Evolutionary conservation across 2,329 filamentous ascomycete species (phyloP), one percentile per base, ranked within the genome.

Genomic region (Fusarium pseudonygamai): DNA sequence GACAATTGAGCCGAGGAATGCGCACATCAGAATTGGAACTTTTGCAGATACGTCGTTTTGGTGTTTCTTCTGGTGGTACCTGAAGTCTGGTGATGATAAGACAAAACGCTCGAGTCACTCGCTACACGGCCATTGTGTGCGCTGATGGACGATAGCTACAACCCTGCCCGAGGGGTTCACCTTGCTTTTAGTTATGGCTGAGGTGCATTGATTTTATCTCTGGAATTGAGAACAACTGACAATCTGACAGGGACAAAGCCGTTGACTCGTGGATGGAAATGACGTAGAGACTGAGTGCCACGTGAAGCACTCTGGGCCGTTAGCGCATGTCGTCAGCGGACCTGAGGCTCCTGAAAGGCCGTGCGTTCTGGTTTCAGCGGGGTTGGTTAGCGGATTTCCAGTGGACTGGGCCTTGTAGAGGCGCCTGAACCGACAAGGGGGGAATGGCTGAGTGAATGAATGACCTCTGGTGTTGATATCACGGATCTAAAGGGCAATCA

Each of bases 311-410:
- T 45, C 45, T 52, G 39, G 42, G 28, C 37, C 45, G 50, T 53
- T 73, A 73, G 65, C 70, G 60, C 46, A 73, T 73, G 70, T 67
- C 70, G 65, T 73, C 70, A 73, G 70, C 70, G 70, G 70, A 71
- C 61, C 57, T 67, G 60, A 63, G 66, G 65, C 67, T 69, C 43
- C 66, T 69, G 37, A 58, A 24, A 34, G 30, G 13, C 61, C 60
- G 49, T 40, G 64, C 45, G 45, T 43, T 64, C 61, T 39, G 28
- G 43, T 43, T 66, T 40, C 66, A 70, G 64, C 36, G 69, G 69
- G 63, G 45, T 37, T 43, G 39, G 34, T 43, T 65, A 58, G 67
- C 39, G 42, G 55, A 26, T 68, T 62, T 49, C 64, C 64, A 69
- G 65, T 69, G 67, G 45, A 42, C 36, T 61, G 67, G 61, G 50